Conservation (phyloP, 257 asterid genomes). For the Verbascum thapsus region DNA sequence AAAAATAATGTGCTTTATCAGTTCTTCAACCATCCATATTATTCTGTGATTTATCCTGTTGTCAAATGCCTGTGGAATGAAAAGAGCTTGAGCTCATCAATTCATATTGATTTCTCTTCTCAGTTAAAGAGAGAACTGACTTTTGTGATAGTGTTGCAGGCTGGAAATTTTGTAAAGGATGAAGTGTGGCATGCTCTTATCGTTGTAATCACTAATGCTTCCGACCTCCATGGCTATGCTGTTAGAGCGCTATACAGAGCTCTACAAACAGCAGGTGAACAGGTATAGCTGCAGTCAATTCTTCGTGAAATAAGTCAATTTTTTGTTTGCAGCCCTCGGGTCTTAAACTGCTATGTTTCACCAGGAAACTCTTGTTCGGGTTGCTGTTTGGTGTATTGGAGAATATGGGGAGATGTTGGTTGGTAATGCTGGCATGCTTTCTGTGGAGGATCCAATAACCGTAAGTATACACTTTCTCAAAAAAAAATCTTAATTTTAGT, state of each 20-base stretch:
- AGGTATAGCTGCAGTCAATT: constrained; percentile 50
- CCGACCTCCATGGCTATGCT: constrained; percentile 86
- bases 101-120: constrained; percentile 14
- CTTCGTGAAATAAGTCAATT: constrained; percentile 18
- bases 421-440: constrained; percentile 68
- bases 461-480: constrained; percentile 55
- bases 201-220: constrained; percentile 86
- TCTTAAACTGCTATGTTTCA: constrained; percentile 31
- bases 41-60: constrained; percentile 15
- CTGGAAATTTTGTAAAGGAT: constrained; percentile 91
- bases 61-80: constrained; percentile 10
- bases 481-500: not conserved
- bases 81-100: constrained; percentile 18
- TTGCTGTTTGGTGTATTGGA: constrained; percentile 98
- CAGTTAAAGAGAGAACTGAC: constrained; percentile 27
- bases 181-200: constrained; percentile 97
- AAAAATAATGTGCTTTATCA: not conserved
- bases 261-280: constrained; percentile 68
- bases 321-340: constrained; percentile 10
- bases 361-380: constrained; percentile 93
- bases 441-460: constrained; percentile 70
- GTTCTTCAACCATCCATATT: not conserved
- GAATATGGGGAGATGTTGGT: constrained; percentile 96
- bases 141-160: constrained; percentile 54
- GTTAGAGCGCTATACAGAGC: constrained; percentile 84